These are phyloP conservation scores for Colletotrichum scovillei DNA, from an alignment of 2,329 filamentous ascomycete species.

Conservation along the genomic window DNA sequence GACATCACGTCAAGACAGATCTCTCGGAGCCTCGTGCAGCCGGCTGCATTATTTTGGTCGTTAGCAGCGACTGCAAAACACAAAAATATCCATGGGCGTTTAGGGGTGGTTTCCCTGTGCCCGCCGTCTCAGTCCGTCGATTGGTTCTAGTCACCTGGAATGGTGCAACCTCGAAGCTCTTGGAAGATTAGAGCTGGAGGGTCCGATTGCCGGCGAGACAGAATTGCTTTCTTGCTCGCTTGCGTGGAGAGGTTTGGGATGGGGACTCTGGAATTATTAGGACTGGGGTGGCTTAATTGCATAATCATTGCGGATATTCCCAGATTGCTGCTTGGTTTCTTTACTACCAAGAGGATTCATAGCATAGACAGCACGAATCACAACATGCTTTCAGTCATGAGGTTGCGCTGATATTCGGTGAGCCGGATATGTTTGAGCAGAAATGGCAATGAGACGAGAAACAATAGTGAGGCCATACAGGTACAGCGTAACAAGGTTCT, in stretches of 20 bases:
- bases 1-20: not conserved
- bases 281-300: not conserved
- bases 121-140: not conserved
- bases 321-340: slow-evolving; percentile 4
- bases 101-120: slow-evolving; percentile 24
- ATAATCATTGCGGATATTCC: slow-evolving; percentile 3
- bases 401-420: not conserved
- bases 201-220: slow-evolving; percentile 4
- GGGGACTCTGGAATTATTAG: not conserved
- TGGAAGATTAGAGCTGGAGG: slow-evolving; percentile 20
- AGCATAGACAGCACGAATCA: not conserved
- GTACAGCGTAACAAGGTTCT: not conserved
- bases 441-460: not conserved
- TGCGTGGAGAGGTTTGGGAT: not conserved
- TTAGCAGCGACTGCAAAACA: not conserved
- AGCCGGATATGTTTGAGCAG: not conserved
- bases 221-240: not conserved
- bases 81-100: not conserved
- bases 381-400: not conserved
- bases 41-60: slow-evolving; percentile 2
- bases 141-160: slow-evolving; percentile 21
- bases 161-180: slow-evolving; percentile 15
- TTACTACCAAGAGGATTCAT: not conserved
- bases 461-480: not conserved
- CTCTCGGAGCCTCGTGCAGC: not conserved